phyloP scores from a whole-genome alignment of 148 eudicot genomes.

The Chenopodium album region DNA sequence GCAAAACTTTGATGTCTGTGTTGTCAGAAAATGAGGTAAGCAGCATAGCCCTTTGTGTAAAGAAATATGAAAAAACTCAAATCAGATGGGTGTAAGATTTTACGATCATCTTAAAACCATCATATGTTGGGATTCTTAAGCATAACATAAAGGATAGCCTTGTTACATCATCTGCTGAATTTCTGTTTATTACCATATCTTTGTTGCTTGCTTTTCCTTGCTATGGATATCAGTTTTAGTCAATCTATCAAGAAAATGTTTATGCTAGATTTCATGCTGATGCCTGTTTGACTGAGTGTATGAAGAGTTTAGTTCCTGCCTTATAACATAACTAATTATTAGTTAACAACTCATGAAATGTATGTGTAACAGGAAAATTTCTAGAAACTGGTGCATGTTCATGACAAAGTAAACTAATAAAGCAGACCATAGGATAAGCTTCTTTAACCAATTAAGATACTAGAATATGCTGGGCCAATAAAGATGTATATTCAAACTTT shows the following conservation, averaged over 20 bases:
- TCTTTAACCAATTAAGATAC: not conserved
- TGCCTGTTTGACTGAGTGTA: not conserved
- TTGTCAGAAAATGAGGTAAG: conserved; percentile 21
- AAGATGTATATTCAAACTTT: not conserved
- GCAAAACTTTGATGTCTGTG: conserved; percentile 43
- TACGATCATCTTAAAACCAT: not conserved
- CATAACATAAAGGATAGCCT: not conserved
- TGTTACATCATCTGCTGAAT: not conserved
- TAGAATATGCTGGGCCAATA: not conserved
- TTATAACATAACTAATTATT: not conserved
- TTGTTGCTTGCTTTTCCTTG: not conserved
- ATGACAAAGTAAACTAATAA: not conserved
- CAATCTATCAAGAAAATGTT: not conserved
- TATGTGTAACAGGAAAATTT: not conserved
- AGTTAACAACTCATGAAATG: not conserved
- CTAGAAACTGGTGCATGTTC: not conserved
- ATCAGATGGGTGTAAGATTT: not conserved
- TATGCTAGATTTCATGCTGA: not conserved
- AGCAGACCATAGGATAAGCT: not conserved
- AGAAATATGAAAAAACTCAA: not conserved
- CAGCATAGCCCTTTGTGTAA: not conserved
- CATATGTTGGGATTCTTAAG: not conserved
- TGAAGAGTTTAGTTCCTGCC: not conserved
- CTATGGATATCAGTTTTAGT: not conserved
- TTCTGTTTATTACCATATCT: not conserved